phyloP scores from a whole-genome alignment of 2,329 filamentous ascomycete species.

The Verruconis gallopava region DNA sequence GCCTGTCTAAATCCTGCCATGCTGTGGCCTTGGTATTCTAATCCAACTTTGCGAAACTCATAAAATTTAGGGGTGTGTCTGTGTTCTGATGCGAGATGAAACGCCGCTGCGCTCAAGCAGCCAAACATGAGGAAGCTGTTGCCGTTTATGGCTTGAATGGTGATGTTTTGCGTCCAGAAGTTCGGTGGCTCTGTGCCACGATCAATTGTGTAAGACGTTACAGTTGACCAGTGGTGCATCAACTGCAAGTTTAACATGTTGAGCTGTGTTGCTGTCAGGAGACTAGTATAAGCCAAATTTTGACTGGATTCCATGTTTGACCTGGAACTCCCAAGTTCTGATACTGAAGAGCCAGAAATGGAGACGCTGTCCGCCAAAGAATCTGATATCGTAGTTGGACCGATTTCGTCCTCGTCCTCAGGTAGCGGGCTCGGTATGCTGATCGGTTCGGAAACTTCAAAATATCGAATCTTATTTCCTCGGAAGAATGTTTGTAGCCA shows the following conservation, averaged over 20 bases:
- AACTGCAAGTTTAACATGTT: slow-evolving; percentile 1
- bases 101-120: neutral
- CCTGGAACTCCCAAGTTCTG: neutral
- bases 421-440: neutral
- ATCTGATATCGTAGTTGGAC: neutral
- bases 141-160: neutral
- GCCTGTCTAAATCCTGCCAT: neutral
- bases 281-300: neutral
- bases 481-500: neutral
- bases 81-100: neutral
- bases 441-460: neutral
- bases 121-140: neutral
- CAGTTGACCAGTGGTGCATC: neutral
- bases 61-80: neutral
- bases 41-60: neutral
- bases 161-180: neutral
- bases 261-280: neutral
- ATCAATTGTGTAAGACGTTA: neutral
- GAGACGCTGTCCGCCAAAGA: neutral
- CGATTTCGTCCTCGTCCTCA: neutral
- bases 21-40: neutral
- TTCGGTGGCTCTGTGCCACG: neutral
- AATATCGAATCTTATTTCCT: neutral
- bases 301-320: neutral
- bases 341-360: neutral